Evolutionary conservation across 163 green algal species (phyloP), one percentile per base, ranked within the genome.

Genomic region (Volvox carteri): DNA sequence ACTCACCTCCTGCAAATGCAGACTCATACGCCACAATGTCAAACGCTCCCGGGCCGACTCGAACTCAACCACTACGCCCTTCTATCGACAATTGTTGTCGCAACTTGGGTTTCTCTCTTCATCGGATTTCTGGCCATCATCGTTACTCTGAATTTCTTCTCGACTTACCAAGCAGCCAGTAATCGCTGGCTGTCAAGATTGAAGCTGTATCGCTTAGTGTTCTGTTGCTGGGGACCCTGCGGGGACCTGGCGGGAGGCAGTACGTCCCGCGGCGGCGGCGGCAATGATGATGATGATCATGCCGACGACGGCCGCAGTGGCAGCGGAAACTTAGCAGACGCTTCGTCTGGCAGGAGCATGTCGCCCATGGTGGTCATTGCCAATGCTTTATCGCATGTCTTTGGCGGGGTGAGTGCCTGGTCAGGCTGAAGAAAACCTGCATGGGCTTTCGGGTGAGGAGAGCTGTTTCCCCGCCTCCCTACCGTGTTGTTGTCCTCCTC

Each of bases 131-230:
- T 87, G 19, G 62, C 44, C 9, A 28, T 78, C 2, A 1, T 87
- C n/a, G 50, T 78, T 4, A 87, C 80, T 4, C 23, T 78, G 56
- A 78, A 79, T 33, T 30, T 78, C 33, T 87, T 87, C 30, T 50
- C 80, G 8, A 41, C 80, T n/a, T 86, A 86, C 78, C 30, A 54
- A 42, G 39, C 78, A 25, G 37, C 78, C 50, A 73, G 33, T 35
- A 72, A 18, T 35, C 23, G 9, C 7, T 86, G 56, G 56, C 11
- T 56, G 39, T 39, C 8, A 1, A 54, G 56, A 16, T 86, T 33
- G 54, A 41, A 41, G 5, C 14, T 41, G 9, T 86, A 42, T 60
- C 56, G 78, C 25, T 42, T 33, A 12, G 39, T 72, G 35, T 84
- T 48, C 35, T 84, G 75, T 48, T 84, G 75, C 50, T 37, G 44